Evolutionary conservation across 164 flowering plant species (phyloP), one percentile per base, ranked within the genome.

Genomic region (Vitis cinerea): DNA sequence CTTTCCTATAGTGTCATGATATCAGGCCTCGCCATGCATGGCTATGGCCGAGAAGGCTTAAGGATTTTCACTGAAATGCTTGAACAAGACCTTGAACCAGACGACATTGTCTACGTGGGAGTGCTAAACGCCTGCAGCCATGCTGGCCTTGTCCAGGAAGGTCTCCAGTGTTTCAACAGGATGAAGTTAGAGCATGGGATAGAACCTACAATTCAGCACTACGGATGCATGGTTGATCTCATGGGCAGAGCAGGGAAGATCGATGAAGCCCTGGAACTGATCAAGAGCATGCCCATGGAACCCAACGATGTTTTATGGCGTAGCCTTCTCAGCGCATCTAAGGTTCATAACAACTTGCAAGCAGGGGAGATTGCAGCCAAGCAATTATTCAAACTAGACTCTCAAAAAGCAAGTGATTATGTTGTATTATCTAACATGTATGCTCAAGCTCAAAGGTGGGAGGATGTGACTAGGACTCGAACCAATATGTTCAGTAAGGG

Each of bases 151-250:
- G 86, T 90, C 7, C 75, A 86, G 9, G 85, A 84, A 66, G 97
- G 94, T 37, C 72, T 75, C 8, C 69, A 71, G 8, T 77, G 50
- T 59, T 92, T 92, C 49, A 58, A 78, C 2, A 79, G 65, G 73
- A 88, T 91, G 94, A 83, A 68, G 68, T 9, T n/a, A 8, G 87
- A 93, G 78, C 85, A 84, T 70, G 68, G 70, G 61, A 84, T 91
- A 48, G 80, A 72, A 55, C 97, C 97, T 1, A 86, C 92, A 27
- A 66, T 90, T 60, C 86, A 87, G 37, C 95, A 86, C 65, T 93
- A 88, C 60, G 96, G 92, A 15, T 92, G 98, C 80, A 55, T 90
- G 85, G 88, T 94, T 2, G 97, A 89, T 70, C 93, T 94, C 61
- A 17, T 85, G 76, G 93, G 87, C 3, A 80, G 93, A 66, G 87